Conservation (phyloP, 2,329 filamentous ascomycete genomes). For the Dothideomycetes sp. region DNA sequence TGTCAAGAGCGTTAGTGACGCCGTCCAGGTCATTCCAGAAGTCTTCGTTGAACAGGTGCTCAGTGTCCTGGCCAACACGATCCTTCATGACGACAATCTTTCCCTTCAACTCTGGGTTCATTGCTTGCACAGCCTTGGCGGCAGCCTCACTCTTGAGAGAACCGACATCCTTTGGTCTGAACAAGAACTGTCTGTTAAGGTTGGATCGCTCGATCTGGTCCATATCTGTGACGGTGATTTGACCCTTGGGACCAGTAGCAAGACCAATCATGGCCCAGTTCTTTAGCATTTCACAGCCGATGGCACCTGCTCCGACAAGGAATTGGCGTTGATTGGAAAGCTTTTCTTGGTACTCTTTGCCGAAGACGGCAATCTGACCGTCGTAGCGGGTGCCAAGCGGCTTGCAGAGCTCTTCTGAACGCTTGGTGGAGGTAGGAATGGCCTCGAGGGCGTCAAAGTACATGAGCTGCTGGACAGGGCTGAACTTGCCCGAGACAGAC, state of each 20-base stretch:
- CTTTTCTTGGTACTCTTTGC: conserved; percentile 87
- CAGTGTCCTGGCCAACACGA: conserved; percentile 81
- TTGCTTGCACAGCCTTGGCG: conserved; percentile 74
- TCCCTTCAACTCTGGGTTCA: conserved; percentile 86
- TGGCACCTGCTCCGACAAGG: conserved; percentile 89
- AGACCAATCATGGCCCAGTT: conserved; percentile 99
- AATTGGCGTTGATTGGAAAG: conserved; percentile 84
- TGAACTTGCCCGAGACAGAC: conserved; percentile 94
- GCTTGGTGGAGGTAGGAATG: conserved; percentile 60
- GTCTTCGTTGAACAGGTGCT: conserved; percentile 84
- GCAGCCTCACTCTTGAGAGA: conserved; percentile 95
- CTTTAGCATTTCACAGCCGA: conserved; percentile 98
- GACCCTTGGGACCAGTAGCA: conserved; percentile 75
- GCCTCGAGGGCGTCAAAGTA: conserved; percentile 99
- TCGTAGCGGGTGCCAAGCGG: conserved; percentile 82
- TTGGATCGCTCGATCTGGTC: conserved; percentile 99
- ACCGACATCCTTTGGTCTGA: conserved; percentile 86
- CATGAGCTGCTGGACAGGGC: conserved; percentile 89
- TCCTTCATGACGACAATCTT: conserved; percentile 83
- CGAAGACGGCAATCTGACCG: conserved; percentile 94
- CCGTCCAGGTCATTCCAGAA: conserved; percentile 85
- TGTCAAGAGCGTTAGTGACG: conserved; percentile 94
- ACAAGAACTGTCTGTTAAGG: conserved; percentile 92
- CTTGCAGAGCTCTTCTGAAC: conserved; percentile 80
- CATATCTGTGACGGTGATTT: conserved; percentile 92